Evolutionary conservation across 805 yeast genomes (phyloP).

Genomic region (Candida namnaoensis): DNA sequence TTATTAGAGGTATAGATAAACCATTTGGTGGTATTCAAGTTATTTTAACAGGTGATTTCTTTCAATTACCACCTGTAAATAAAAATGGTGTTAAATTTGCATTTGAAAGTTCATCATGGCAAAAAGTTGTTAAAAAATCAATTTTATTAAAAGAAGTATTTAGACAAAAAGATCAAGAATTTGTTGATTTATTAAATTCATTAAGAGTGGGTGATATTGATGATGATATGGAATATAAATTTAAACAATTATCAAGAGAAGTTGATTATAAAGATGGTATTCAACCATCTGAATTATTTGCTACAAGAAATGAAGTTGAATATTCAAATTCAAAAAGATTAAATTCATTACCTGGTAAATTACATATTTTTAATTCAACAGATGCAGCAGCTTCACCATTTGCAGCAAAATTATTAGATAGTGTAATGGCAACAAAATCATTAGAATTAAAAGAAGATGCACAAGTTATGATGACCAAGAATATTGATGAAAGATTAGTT

Average conservation of each 20-base stretch:
- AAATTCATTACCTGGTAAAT: constrained; percentile 36
- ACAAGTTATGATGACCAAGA: constrained; percentile 91
- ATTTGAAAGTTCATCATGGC: constrained; percentile 73
- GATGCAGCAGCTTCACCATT: constrained; percentile 26
- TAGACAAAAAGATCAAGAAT: constrained; percentile 77
- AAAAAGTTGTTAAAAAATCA: constrained; percentile 48
- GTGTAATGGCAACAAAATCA: constrained; percentile 61
- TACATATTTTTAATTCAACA: constrained; percentile 32
- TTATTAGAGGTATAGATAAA: constrained; percentile 31
- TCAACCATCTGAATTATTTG: constrained; percentile 81
- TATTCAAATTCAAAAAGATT: constrained; percentile 54
- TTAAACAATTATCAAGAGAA: constrained; percentile 47
- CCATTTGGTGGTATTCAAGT: constrained; percentile 96
- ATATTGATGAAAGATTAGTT: constrained; percentile 67
- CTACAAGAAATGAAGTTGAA: constrained; percentile 83
- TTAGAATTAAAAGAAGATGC: constrained; percentile 73
- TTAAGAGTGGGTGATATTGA: constrained; percentile 67
- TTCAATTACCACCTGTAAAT: constrained; percentile 86
- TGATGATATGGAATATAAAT: constrained; percentile 34
- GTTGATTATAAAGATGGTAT: constrained; percentile 64
- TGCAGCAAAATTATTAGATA: constrained; percentile 33
- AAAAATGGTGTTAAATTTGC: constrained; percentile 42
- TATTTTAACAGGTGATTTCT: constrained; percentile 90
- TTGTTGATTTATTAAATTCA: constrained; percentile 73
- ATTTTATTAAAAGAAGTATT: constrained; percentile 72